phyloP scores from a whole-genome alignment of 2,329 filamentous ascomycete genomes.

The Hypoxylon sp. region DNA sequence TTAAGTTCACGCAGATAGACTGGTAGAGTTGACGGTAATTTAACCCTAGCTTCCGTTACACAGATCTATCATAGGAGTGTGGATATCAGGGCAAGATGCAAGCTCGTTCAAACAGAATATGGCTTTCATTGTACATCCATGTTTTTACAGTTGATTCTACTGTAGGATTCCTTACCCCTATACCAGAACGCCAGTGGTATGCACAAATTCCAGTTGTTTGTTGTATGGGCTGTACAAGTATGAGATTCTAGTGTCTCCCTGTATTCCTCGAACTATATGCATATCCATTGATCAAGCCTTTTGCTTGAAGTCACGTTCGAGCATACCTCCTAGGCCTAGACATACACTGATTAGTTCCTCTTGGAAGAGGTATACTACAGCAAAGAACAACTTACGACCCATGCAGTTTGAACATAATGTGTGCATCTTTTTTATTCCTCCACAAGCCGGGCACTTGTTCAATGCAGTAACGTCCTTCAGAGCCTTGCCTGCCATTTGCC shows the following conservation, averaged over 20 bases:
- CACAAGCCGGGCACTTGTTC: conserved; percentile 91
- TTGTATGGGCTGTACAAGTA: conserved; percentile 18
- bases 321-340: conserved; percentile 45
- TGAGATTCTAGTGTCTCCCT: neutral
- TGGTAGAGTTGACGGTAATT: neutral
- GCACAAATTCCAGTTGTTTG: conserved; percentile 25
- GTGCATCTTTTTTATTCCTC: conserved; percentile 88
- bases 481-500: conserved; percentile 95
- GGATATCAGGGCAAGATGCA: neutral
- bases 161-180: conserved; percentile 21
- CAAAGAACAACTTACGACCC: conserved; percentile 70
- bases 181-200: conserved; percentile 33
- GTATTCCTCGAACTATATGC: neutral
- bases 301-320: conserved; percentile 43
- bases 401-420: conserved; percentile 90
- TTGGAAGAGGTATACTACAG: neutral
- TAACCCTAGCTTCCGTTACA: neutral
- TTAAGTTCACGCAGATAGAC: neutral
- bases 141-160: conserved; percentile 25
- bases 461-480: conserved; percentile 89
- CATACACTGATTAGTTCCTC: conserved; percentile 14
- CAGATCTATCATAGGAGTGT: neutral
- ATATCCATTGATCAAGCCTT: conserved; percentile 33
- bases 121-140: conserved; percentile 34
- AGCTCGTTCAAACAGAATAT: neutral